Conservation (phyloP, 176 grass and related monocot species). For the Bolboschoenus planiculmis region DNA sequence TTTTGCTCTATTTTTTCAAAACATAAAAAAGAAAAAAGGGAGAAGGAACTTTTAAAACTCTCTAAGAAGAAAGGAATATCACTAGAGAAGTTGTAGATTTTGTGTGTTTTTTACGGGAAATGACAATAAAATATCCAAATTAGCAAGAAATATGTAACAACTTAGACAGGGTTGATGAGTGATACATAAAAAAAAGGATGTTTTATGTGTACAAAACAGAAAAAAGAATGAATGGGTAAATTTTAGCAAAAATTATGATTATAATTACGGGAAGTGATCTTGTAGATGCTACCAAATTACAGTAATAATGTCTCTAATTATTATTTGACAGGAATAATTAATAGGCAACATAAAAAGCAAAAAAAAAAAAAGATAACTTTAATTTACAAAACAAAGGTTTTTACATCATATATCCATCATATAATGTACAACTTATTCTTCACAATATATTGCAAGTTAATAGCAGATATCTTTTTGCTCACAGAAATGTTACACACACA, state of each 20-base stretch:
- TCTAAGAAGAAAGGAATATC: neutral
- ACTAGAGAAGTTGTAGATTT: neutral
- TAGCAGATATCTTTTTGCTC: neutral
- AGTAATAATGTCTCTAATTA: neutral
- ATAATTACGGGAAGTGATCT: neutral
- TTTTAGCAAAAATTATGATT: neutral
- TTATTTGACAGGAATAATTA: no score
- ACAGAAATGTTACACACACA: neutral
- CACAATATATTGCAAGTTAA: neutral
- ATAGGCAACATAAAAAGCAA: no score
- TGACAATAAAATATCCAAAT: neutral
- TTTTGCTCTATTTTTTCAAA: neutral
- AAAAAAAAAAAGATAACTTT: neutral
- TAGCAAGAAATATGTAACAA: neutral
- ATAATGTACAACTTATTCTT: conserved; percentile 7
- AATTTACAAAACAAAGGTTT: neutral
- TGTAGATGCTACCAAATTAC: neutral
- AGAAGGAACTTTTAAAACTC: neutral
- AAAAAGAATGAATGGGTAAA: neutral
- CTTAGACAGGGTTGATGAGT: neutral
- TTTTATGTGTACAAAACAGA: neutral
- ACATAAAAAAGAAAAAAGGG: neutral
- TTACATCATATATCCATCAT: neutral
- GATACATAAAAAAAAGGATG: neutral
- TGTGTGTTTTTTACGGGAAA: neutral